phyloP scores from a whole-genome alignment of 2,329 filamentous ascomycete species.

The Trichoderma simmonsii region DNA sequence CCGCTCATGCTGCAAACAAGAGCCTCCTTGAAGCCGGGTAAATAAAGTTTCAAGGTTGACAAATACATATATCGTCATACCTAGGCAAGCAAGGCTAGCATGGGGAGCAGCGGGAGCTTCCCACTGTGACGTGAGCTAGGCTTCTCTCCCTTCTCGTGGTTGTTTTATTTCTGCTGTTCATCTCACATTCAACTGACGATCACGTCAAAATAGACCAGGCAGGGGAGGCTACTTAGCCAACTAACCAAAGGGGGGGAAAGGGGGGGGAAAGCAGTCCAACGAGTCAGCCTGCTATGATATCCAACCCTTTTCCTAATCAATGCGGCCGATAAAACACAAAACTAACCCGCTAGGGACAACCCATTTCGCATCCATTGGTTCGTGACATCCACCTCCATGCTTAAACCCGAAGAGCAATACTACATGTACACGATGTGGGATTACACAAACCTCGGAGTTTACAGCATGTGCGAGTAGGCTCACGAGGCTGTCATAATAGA shows the following conservation, averaged over 20 bases:
- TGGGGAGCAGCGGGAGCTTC: not conserved
- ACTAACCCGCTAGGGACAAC: not conserved
- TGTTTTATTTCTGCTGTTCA: not conserved
- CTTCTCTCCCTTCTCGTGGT: not conserved
- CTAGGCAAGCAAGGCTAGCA: not conserved
- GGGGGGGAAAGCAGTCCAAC: not conserved
- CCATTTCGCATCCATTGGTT: not conserved
- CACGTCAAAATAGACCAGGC: not conserved
- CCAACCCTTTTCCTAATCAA: not conserved
- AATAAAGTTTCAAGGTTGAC: constrained; percentile 6
- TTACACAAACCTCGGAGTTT: not conserved
- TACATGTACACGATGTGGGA: not conserved
- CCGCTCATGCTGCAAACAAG: not conserved
- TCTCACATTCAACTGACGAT: not conserved
- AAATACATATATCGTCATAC: not conserved
- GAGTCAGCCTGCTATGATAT: constrained; percentile 11
- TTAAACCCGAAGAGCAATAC: not conserved
- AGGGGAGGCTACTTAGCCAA: not conserved
- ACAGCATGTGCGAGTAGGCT: not conserved
- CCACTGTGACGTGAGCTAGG: not conserved
- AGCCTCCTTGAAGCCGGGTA: not conserved
- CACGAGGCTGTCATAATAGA: not conserved
- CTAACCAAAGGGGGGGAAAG: not conserved
- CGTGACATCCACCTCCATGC: not conserved
- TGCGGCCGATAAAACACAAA: not conserved